These are phyloP conservation scores for Pisolithus tinctorius DNA, from an alignment of 768 basidiomycete genomes.

Conservation along the genomic window DNA sequence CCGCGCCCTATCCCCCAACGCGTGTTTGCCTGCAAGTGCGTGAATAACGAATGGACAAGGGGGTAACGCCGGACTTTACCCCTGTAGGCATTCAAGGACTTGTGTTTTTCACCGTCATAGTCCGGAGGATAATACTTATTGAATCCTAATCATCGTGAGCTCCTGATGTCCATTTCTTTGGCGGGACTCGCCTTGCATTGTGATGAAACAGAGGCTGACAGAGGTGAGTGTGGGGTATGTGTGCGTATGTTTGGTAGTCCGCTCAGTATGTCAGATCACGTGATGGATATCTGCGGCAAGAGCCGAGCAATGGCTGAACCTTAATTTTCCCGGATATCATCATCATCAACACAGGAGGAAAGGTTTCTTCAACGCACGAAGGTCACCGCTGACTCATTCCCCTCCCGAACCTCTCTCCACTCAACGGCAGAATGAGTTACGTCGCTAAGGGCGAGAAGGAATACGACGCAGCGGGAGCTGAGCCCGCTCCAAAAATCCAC, in stretches of 20 bases:
- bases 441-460: constrained; percentile 98
- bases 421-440: constrained; percentile 84
- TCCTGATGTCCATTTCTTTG: not conserved
- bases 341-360: no score
- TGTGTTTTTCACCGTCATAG: constrained; percentile 63
- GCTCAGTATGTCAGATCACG: constrained; percentile 1
- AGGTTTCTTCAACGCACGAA: not conserved
- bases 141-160: constrained; percentile 41
- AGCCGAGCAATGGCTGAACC: constrained; percentile 3
- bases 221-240: not conserved
- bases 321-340: constrained; percentile 20
- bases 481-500: constrained; percentile 89
- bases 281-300: constrained; percentile 4
- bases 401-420: constrained; percentile 65
- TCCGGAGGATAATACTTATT: constrained; percentile 80
- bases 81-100: constrained; percentile 66
- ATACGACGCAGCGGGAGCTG: constrained; percentile 89
- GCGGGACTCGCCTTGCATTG: constrained; percentile 37
- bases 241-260: constrained; percentile 2
- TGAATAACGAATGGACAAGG: not conserved
- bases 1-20: constrained; percentile 85
- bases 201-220: constrained; percentile 3
- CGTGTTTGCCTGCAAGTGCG: constrained; percentile 72
- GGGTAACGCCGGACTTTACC: constrained; percentile 32
- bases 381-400: not conserved